These are phyloP conservation scores for Astrothelium subdiscretum DNA, from an alignment of 495 filamentous ascomycete species.

Conservation along the genomic window DNA sequence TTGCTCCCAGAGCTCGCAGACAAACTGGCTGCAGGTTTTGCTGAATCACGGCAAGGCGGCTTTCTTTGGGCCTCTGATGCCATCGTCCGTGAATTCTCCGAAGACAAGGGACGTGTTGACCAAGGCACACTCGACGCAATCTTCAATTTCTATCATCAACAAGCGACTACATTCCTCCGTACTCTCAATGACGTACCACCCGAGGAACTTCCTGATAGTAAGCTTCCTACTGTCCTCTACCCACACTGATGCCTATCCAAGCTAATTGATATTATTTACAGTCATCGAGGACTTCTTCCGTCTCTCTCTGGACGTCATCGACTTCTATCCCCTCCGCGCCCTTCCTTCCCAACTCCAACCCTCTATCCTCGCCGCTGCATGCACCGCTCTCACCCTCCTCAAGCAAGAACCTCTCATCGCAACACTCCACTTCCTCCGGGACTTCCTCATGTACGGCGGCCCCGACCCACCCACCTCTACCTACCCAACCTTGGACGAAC, in stretches of 20 bases:
- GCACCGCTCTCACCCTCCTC: constrained; percentile 73
- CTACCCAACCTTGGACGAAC: constrained; percentile 41
- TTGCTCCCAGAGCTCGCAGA: constrained; percentile 76
- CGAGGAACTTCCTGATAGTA: constrained; percentile 76
- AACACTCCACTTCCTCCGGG: constrained; percentile 84
- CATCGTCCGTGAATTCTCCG: constrained; percentile 88
- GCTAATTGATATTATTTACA: constrained; percentile 21
- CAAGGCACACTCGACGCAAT: constrained; percentile 73
- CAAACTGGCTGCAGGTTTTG: constrained; percentile 74
- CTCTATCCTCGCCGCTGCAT: constrained; percentile 75
- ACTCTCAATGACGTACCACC: constrained; percentile 79
- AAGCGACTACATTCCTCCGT: constrained; percentile 75
- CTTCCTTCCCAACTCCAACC: constrained; percentile 65
- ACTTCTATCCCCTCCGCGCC: constrained; percentile 78
- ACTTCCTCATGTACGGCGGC: constrained; percentile 81
- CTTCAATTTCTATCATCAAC: constrained; percentile 88
- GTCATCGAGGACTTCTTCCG: constrained; percentile 99
- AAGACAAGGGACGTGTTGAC: constrained; percentile 75
- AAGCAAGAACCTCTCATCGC: constrained; percentile 84
- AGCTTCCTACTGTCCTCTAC: constrained; percentile 13
- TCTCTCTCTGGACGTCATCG: constrained; percentile 73
- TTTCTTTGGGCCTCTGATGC: constrained; percentile 96
- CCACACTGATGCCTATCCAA: background rate
- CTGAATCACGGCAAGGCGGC: constrained; percentile 79
- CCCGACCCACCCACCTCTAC: constrained; percentile 63